Conservation (phyloP, 208 protist species). For the Leptomonas seymouri region DNA sequence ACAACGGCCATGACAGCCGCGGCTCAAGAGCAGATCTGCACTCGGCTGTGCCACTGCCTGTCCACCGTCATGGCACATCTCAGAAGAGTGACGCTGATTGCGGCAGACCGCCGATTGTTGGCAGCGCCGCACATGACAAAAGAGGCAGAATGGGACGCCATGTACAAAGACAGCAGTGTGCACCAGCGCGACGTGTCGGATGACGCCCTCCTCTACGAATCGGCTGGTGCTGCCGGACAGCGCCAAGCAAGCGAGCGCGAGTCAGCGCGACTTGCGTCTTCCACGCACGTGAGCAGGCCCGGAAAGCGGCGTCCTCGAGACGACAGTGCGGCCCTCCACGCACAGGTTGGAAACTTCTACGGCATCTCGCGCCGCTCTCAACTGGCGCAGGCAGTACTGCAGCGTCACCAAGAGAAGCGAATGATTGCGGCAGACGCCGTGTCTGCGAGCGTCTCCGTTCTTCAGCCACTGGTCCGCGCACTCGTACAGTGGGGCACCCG, state of each 20-base stretch:
- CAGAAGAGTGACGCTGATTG: neutral
- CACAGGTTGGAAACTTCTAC: slow-evolving; percentile 30
- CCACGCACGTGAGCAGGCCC: neutral
- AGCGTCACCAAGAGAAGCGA: slow-evolving; percentile 8
- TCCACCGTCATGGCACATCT: slow-evolving; percentile 71
- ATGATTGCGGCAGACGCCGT: slow-evolving; percentile 2
- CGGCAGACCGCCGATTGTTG: neutral
- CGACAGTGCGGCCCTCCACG: neutral
- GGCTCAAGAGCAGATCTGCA: slow-evolving; percentile 79
- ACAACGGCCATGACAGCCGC: slow-evolving; percentile 65
- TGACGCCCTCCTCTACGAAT: neutral
- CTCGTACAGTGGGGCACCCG: slow-evolving; percentile 60
- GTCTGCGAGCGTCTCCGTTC: slow-evolving; percentile 21
- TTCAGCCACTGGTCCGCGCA: slow-evolving; percentile 59
- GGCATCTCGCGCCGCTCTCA: slow-evolving; percentile 23
- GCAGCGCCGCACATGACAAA: neutral
- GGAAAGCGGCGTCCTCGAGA: slow-evolving; percentile 26
- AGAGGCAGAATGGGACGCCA: neutral
- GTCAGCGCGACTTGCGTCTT: neutral
- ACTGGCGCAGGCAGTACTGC: slow-evolving; percentile 27
- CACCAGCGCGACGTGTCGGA: neutral
- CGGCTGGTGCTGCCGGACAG: neutral
- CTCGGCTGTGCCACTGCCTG: slow-evolving; percentile 57
- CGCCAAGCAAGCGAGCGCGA: neutral
- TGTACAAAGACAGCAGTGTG: neutral